These are phyloP conservation scores for Closterium sp. DNA, from an alignment of 139 green algal genomes.

Conservation along the genomic window DNA sequence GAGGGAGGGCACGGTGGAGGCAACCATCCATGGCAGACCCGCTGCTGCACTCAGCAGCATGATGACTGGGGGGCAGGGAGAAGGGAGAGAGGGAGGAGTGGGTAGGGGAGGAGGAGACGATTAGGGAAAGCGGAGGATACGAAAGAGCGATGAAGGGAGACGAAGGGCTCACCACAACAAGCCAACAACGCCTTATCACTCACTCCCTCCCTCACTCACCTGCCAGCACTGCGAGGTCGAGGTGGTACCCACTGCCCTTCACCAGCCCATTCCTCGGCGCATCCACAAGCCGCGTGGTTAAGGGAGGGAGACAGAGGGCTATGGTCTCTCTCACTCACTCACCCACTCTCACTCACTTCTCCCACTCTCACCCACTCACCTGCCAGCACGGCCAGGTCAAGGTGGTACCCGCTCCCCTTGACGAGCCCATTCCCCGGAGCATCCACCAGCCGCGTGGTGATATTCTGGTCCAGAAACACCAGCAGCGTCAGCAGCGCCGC, in stretches of 20 bases:
- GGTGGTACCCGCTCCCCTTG: slow-evolving; percentile 31
- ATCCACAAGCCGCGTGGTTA: slow-evolving; percentile 29
- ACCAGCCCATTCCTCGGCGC: not conserved
- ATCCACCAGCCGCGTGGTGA: slow-evolving; percentile 34
- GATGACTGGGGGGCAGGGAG: not conserved
- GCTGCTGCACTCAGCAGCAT: slow-evolving; percentile 3
- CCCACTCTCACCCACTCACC: not conserved
- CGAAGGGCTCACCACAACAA: too few relatives aligned
- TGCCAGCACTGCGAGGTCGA: not conserved
- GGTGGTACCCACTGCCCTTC: too few relatives aligned
- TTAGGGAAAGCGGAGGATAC: not conserved
- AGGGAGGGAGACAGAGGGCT: too few relatives aligned
- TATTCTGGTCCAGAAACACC: slow-evolving; percentile 23
- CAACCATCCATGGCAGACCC: not conserved
- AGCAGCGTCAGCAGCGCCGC: not conserved
- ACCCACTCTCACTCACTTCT: not conserved
- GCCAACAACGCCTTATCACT: too few relatives aligned
- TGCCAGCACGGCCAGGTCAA: slow-evolving; percentile 30
- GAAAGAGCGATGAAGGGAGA: not conserved
- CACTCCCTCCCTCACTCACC: too few relatives aligned
- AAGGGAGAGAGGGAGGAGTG: too few relatives aligned
- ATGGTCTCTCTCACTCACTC: not conserved
- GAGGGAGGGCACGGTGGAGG: not conserved
- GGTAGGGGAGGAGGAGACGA: not conserved
- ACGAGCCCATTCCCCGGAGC: not conserved